phyloP scores from a whole-genome alignment of 78 protist genomes.

The Thecamonas trahens region DNA sequence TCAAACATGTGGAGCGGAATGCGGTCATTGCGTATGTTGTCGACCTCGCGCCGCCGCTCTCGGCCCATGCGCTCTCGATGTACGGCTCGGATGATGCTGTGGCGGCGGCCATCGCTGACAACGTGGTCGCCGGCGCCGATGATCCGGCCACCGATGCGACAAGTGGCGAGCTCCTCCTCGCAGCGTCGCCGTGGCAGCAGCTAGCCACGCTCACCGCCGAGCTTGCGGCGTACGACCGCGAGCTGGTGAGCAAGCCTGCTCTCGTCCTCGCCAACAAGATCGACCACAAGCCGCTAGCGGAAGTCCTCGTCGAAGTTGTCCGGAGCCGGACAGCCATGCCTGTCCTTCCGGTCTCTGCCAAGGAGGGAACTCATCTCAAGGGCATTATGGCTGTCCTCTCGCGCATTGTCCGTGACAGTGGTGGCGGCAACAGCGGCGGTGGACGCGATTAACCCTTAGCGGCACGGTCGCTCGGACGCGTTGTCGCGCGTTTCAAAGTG shows the following conservation, averaged over 20 bases:
- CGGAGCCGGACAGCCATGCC: not conserved
- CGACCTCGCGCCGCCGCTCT: not conserved
- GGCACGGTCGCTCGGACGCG: no score
- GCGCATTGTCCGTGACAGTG: no score
- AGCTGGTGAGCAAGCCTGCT: not conserved
- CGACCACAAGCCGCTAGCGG: not conserved
- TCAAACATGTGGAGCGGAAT: conserved; percentile 49
- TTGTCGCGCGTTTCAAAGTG: no score
- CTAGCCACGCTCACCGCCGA: not conserved
- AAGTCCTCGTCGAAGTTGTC: not conserved
- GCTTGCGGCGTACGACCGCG: not conserved
- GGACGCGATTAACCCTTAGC: no score
- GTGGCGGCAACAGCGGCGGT: no score
- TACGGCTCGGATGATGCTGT: no score
- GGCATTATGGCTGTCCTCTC: no score
- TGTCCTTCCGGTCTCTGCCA: not conserved
- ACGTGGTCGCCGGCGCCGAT: no score
- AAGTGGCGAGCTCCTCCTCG: no score
- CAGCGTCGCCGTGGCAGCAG: not conserved
- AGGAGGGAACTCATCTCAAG: no score
- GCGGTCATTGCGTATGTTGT: conserved; percentile 17
- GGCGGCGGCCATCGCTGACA: no score
- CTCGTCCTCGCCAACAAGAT: not conserved
- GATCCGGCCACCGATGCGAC: no score
- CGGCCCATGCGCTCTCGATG: not conserved